Percentiles rank a stretch among this genome's conserved stretches.
These are phyloP conservation scores for Populus deltoides DNA, from an alignment of 345 rosid genomes.

Conservation along the genomic window DNA sequence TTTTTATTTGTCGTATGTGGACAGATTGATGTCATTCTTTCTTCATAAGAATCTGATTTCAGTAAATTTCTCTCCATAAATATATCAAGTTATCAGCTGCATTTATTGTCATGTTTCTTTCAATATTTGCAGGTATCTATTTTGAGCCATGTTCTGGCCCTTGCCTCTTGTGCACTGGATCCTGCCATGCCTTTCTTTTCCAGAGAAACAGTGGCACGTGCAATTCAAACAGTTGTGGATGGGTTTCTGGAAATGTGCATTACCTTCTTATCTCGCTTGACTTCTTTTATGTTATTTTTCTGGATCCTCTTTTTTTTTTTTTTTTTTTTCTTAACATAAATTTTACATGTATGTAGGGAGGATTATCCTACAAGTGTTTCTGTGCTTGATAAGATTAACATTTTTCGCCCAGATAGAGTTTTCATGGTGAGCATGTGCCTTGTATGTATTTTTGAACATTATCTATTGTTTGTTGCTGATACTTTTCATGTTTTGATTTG, in stretches of 20 bases:
- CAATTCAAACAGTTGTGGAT: conserved; percentile 79
- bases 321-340: conserved; percentile 1
- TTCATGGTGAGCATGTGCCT: conserved; percentile 61
- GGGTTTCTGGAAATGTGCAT: conserved; percentile 81
- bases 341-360: conserved; percentile 45
- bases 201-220: conserved; percentile 49
- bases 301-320: background rate
- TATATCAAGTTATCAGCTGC: too few species aligned
- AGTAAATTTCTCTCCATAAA: background rate
- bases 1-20: background rate
- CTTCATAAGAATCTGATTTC: background rate
- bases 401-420: conserved; percentile 88
- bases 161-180: conserved; percentile 61
- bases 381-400: conserved; percentile 70
- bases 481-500: conserved; percentile 22
- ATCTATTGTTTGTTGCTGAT: conserved; percentile 9
- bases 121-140: conserved; percentile 66
- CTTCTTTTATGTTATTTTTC: conserved; percentile 16
- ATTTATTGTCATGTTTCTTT: background rate
- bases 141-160: conserved; percentile 70
- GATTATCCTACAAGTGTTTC: conserved; percentile 39
- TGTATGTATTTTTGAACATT: background rate
- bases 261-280: conserved; percentile 17
- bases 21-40: background rate
- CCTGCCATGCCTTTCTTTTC: conserved; percentile 69